These are phyloP conservation scores for Yamadazyma spencermartinsiae DNA, from an alignment of 1,139 yeast species.

Conservation along the genomic window DNA sequence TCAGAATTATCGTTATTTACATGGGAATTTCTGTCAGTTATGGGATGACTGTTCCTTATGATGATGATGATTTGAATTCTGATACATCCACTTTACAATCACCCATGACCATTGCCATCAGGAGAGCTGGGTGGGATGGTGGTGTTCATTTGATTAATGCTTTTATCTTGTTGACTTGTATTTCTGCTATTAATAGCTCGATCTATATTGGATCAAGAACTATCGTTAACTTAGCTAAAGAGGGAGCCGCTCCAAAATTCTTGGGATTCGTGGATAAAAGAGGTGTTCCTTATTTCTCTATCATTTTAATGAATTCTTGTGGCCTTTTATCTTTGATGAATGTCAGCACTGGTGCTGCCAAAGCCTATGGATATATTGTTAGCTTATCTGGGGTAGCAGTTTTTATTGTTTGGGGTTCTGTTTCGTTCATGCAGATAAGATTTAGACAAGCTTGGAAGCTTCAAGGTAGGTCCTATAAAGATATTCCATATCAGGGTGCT, in stretches of 20 bases:
- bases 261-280: slow-evolving; percentile 42
- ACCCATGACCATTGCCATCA: slow-evolving; percentile 46
- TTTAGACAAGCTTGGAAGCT: slow-evolving; percentile 51
- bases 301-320: slow-evolving; percentile 46
- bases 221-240: slow-evolving; percentile 50
- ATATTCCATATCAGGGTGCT: slow-evolving; percentile 54
- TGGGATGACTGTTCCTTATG: slow-evolving; percentile 56
- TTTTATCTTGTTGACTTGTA: slow-evolving; percentile 50
- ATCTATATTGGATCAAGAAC: slow-evolving; percentile 55
- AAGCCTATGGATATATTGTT: slow-evolving; percentile 54
- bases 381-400: slow-evolving; percentile 57
- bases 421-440: slow-evolving; percentile 50
- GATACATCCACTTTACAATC: slow-evolving; percentile 33
- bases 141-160: slow-evolving; percentile 54
- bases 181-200: slow-evolving; percentile 55
- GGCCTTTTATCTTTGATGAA: slow-evolving; percentile 55
- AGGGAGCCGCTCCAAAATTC: slow-evolving; percentile 49
- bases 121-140: slow-evolving; percentile 49
- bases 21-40: slow-evolving; percentile 55
- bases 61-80: slow-evolving; percentile 36
- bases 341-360: slow-evolving; percentile 52
- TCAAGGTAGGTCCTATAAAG: slow-evolving; percentile 44
- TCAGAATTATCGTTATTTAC: slow-evolving; percentile 54
- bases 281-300: slow-evolving; percentile 54
- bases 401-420: slow-evolving; percentile 57